Base-by-base conservation (phyloP, 2,329 filamentous ascomycete genomes). In the Diaporthe citrichinensis region DNA sequence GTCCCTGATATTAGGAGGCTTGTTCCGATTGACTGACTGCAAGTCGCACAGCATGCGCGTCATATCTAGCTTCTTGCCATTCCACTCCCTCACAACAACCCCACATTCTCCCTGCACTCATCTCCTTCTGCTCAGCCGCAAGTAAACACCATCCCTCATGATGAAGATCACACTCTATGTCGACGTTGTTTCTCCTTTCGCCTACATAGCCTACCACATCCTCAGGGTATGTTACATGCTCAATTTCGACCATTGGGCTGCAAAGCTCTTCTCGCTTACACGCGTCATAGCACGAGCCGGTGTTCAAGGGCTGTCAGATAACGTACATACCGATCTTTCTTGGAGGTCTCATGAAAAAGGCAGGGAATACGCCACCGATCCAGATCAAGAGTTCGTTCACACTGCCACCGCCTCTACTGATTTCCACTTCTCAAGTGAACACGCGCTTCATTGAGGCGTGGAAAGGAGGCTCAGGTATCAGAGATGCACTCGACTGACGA, bases 171-270 rank as follows among this genome's bases (percentile, higher is more conserved):
- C 81, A 4, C 80, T 85, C 51, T 86, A 83, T 74, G 78, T 86
- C 12, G 85, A 86, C 78, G 80, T 81, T 51, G 83, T 86, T 72
- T 85, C 84, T 73, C 85, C 84, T 1, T 86, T 86, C 76, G 82
- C 81, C 3, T 86, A 86, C 73, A 78, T 82, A 73, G 84, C 83
- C 4, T 85, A 84, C 74, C 78, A 86, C 72, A 78, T 86, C 17
- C 74, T 86, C 4, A 78, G 81, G n/a, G 85, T 86, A 76, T 58
- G 84, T 82, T 25, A 2, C 41, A 14, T 39, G 14, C 31, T 34
- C n/a, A 44, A 14, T 58, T 1, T 28, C 9, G 12, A 23, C 36
- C 25, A 31, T 1, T 31, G 23, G 2, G 73, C 31, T 14, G 17
- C 20, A 31, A 14, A 20, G 17, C 3, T 20, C 15, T 17, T 15